Base-by-base conservation (phyloP, 164 flowering plant species). In the Vitis rotundifolia region DNA sequence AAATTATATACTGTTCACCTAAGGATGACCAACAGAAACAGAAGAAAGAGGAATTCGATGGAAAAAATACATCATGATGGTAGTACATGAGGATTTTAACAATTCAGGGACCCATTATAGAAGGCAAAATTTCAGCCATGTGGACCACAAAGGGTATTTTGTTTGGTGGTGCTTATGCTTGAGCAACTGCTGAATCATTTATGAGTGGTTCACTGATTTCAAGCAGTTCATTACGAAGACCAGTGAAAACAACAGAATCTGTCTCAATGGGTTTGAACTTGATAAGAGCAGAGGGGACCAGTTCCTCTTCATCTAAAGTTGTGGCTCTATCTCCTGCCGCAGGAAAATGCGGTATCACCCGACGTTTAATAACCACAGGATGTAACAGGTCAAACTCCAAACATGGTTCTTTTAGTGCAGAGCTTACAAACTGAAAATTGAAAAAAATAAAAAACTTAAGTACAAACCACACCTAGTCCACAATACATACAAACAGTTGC, bases 241-340 rank as follows among this genome's bases (percentile, higher is more conserved):
- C 99, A 1, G 97, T 95, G 79, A 92, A 95, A 15, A 86, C 87
- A 14, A 78, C 57, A 5, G 91, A 87, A 78, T 89, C 97, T 59
- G 99, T 88, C 79, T 92, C 97, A 3, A 83, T 68, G 6, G 96
- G 99, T 60, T 65, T 91, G 81, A 89, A 93, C 79, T 88, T 95
- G 72, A 93, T 61, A n/a, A 95, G 92, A 55, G 99, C 92, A 7
- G 97, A 80, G 7, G 99, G 99, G 29, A 93, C 94, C 83, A 95
- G 76, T 69, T 88, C 99, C 76, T 90, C 99, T 10, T 90, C 97
- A 3, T 88, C 93, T 16, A 95, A 79, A 18, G 93, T 91, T 26
- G 72, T 70, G 12, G 76, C 67, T 71, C 73, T 83, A 63, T 75
- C 67, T 54, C 93, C 90, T 51, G 82, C 67, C 16, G 64, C 75